Conservation (phyloP, 192 early-diverging fungal genomes). For the Entomortierella parvispora region DNA sequence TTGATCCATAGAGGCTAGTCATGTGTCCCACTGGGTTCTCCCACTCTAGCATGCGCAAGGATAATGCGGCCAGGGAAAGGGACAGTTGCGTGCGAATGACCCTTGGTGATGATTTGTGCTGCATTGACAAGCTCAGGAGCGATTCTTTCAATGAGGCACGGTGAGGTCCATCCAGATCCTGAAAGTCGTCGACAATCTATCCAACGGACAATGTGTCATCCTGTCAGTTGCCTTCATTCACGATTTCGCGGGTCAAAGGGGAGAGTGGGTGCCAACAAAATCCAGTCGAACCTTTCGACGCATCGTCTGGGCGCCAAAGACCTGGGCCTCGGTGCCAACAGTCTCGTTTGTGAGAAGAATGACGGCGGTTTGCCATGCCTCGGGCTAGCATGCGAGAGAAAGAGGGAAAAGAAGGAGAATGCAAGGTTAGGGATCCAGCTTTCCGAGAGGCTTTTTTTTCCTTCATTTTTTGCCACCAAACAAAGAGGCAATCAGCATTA, state of each 20-base stretch:
- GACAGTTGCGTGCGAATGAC: slow-evolving; percentile 84
- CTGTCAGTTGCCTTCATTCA: slow-evolving; percentile 1
- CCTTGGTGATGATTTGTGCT: slow-evolving; percentile 65
- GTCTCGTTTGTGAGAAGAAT: slow-evolving; percentile 69
- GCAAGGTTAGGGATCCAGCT: neutral
- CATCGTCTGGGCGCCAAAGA: slow-evolving; percentile 96
- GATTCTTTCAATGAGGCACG: slow-evolving; percentile 79
- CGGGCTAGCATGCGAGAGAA: slow-evolving; percentile 64
- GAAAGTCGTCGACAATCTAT: slow-evolving; percentile 83
- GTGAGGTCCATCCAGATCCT: slow-evolving; percentile 75
- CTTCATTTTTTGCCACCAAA: slow-evolving; percentile 11
- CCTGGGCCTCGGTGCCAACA: slow-evolving; percentile 65
- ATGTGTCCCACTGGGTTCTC: slow-evolving; percentile 80
- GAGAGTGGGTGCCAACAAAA: neutral
- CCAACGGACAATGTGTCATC: neutral
- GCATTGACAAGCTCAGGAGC: slow-evolving; percentile 73
- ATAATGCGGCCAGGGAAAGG: slow-evolving; percentile 84
- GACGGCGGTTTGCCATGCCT: slow-evolving; percentile 89
- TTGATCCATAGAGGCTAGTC: slow-evolving; percentile 71
- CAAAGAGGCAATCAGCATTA: too few species aligned
- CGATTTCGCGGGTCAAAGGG: neutral
- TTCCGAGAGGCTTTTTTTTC: neutral
- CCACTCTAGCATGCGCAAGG: slow-evolving; percentile 86
- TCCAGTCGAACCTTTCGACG: slow-evolving; percentile 77
- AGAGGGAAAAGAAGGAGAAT: neutral